Base-by-base conservation (phyloP, 2,329 filamentous ascomycete species). In the Ophiocordyceps polyrhachis-furcata region DNA sequence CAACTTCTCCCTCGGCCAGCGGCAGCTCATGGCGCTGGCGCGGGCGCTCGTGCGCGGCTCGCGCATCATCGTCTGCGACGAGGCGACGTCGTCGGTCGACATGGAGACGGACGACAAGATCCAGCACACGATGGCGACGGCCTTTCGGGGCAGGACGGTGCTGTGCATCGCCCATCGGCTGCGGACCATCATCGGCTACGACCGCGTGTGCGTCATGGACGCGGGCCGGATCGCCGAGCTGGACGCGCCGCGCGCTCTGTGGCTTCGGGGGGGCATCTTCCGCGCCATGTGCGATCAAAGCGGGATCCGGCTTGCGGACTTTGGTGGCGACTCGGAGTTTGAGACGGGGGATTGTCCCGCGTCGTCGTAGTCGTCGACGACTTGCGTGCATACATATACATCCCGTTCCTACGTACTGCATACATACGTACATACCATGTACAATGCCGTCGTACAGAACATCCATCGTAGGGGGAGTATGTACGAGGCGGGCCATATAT, bases 51-150 rank as follows among this genome's bases (percentile, higher is more conserved):
- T 96, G 5, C 79, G 89, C 35, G 78, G 81, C 40, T 83, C 81
- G 1, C 85, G 83, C 53, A 95, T 96, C 62, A 95, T 96, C 53
- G 81, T 98, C 43, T 95, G 89, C 62, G 91, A 98, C 66, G 91
- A 98, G 62, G 91, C 91, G 1, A 98, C 91, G 0, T 86, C 81
- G 1, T 83, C 77, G 0, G 88, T 96, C 8, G 89, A 96, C 61
- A 91, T 95, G 69, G 89, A 95, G 58, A 96, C 89, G 3, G 91
- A 98, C 58, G 81, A 86, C 62, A 93, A 91, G 71, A 94, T 96
- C 58, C 89, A 96, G 62, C 68, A 70, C 45, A 93, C 88, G 4
- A 95, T 96, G 62, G 81, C 84, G 0, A 71, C 74, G 1, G 88
- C 80, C 0, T 96, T 96, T 68, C 71, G 74, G 45, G 88, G 87